Base-by-base conservation (phyloP, 2,329 filamentous ascomycete species). In the Neodidymelliopsis sp. region DNA sequence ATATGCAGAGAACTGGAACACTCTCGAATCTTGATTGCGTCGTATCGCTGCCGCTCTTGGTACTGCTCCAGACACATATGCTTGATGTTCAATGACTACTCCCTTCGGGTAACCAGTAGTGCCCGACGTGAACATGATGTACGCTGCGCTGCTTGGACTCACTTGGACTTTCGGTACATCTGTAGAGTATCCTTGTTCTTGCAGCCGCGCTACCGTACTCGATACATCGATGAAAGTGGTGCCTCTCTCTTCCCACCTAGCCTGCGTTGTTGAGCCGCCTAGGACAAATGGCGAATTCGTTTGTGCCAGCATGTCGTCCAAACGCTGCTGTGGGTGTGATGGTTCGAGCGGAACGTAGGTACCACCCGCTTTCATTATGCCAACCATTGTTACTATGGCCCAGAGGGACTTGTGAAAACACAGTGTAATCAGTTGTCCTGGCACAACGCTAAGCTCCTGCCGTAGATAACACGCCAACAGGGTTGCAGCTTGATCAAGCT, bases 1-100 rank as follows among this genome's bases (percentile, higher is more conserved):
- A 60, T 81, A 83, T 9, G 81, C 80, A 3, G 82, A 81, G 45
- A 84, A 79, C 47, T 85, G 81, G 3, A 72, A 55, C 13, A 49
- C 23, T 6, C 52, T 41, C 9, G 36, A 30, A 2, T 19, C 7
- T 10, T 19, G 33, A 7, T 15, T 19, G 9, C 39, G 16, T 2
- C 12, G 10, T 4, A 38, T n/a, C 6, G 15, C 13, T 4, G 12
- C 11, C 11, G 12, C 15, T 4, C 20, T 6, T 16, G 15, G 22
- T 16, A 15, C 12, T 27, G 22, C 7, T 6, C 10, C 31, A 22
- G 4, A 16, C 15, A 18, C 4, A 5, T 6, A 27, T 15, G 20
- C 22, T 22, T 16, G 18, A 19, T 35, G 19, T 16, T 25, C 22
- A 3, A 46, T 39, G 6, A 15, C 4, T 4, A 34, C 11, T 10